Base-by-base conservation (phyloP, 2,329 filamentous ascomycete species). In the Paecilomyces formosus region DNA sequence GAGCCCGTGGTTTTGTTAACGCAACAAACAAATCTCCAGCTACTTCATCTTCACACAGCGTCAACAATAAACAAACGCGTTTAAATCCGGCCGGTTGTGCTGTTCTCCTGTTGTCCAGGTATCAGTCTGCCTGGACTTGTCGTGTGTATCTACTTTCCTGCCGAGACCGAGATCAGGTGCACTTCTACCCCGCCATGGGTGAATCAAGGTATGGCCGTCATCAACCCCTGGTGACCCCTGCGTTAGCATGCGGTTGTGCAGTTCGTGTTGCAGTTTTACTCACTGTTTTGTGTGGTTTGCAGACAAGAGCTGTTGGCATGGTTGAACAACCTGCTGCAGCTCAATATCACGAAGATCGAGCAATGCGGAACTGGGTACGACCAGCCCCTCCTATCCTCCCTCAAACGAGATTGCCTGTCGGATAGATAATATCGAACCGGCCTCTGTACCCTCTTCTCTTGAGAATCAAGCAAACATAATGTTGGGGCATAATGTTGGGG, bases 341-440 rank as follows among this genome's bases (percentile, higher is more conserved):
- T 99, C 71, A 99, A 97, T 81, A 87, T 99, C 70, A 97, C 89
- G 70, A 97, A 97, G 79, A 91, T 99, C 74, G 94, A 99, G 81
- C 94, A 99, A 83, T 97, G 93, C 76, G 94, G 94, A 75, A 97
- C 93, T 72, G 94, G 93, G 93, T 97, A 87, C 68, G 82, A 66
- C 63, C 66, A 64, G 67, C 54, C 35, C 55, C 56, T 58, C 54
- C 18, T 49, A 55, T 45, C 56, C 33, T 61, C 70, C 69, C 64
- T 22, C 35, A 35, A 24, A 18, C 33, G 12, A 67, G 67, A 60
- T 66, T 64, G 56, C 55, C 54, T 56, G 45, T 28, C 55, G 24
- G 58, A 21, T 50, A 33, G 18, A 45, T 55, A 53, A 11, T 22
- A 12, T 57, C 51, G 31, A 35, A 51, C 18, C 53, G 15, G 51